Evolutionary conservation across 2,329 filamentous ascomycete species (phyloP).

Genomic region (Apiospora koreana): DNA sequence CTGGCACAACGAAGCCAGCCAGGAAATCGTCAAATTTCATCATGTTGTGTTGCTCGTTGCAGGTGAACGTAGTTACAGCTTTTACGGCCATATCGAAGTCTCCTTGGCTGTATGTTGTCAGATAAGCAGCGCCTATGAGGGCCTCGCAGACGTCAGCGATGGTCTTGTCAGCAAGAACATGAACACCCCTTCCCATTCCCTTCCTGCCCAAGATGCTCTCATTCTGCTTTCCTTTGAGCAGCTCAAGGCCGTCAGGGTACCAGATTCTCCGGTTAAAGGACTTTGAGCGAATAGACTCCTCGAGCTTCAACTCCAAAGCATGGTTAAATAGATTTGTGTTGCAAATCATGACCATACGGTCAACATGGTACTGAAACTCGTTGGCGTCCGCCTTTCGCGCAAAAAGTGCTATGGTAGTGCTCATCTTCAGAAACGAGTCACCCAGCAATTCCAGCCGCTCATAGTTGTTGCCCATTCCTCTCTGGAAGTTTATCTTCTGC

Average conservation of each 20-base stretch:
- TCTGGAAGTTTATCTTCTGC: constrained; percentile 71
- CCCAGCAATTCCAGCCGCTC: constrained; percentile 92
- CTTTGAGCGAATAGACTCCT: constrained; percentile 80
- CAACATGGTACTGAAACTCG: constrained; percentile 86
- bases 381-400: constrained; percentile 73
- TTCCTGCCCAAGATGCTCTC: constrained; percentile 64
- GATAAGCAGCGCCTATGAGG: constrained; percentile 81
- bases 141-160: constrained; percentile 95
- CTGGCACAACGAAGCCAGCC: constrained; percentile 65
- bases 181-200: constrained; percentile 49
- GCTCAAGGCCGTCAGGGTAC: constrained; percentile 80
- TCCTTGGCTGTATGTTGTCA: constrained; percentile 44
- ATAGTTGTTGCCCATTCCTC: constrained; percentile 92
- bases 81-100: constrained; percentile 60
- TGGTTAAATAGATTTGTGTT: constrained; percentile 86
- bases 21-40: constrained; percentile 73
- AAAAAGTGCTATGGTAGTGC: constrained; percentile 85
- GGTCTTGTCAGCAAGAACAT: constrained; percentile 81
- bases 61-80: constrained; percentile 70
- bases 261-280: constrained; percentile 80
- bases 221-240: constrained; percentile 72
- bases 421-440: constrained; percentile 94
- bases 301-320: constrained; percentile 64
- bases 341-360: constrained; percentile 87
- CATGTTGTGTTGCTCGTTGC: constrained; percentile 69